phyloP scores from a whole-genome alignment of 169 alveolate species.

The Cryptosporidium andersoni region DNA sequence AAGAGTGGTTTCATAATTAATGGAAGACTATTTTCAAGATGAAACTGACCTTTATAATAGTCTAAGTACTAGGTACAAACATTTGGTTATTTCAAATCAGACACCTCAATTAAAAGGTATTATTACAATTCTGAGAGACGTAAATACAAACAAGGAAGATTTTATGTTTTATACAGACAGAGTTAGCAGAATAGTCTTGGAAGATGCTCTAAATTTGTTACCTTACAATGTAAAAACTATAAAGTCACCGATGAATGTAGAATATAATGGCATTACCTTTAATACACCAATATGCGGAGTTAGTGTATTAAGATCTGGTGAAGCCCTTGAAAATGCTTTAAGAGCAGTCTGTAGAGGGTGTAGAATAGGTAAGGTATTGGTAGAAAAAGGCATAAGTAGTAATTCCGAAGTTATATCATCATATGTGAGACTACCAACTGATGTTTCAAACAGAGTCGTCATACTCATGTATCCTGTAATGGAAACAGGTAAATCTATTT shows the following conservation, averaged over 20 bases:
- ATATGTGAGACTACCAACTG: slow-evolving; percentile 75
- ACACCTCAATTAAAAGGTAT: slow-evolving; percentile 69
- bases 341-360: slow-evolving; percentile 71
- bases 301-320: slow-evolving; percentile 66
- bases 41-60: slow-evolving; percentile 19
- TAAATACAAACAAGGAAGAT: slow-evolving; percentile 53
- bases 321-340: slow-evolving; percentile 68
- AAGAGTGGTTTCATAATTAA: too few relatives aligned
- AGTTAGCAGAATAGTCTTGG: slow-evolving; percentile 57
- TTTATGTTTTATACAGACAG: slow-evolving; percentile 58
- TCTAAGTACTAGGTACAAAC: slow-evolving; percentile 21
- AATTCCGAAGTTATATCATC: slow-evolving; percentile 1
- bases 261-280: slow-evolving; percentile 39
- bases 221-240: slow-evolving; percentile 50
- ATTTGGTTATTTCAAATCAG: slow-evolving; percentile 26
- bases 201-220: slow-evolving; percentile 57
- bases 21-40: background rate
- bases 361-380: slow-evolving; percentile 53
- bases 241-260: slow-evolving; percentile 36
- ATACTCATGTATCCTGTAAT: slow-evolving; percentile 83
- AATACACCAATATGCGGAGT: slow-evolving; percentile 69
- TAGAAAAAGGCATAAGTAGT: slow-evolving; percentile 16
- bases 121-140: slow-evolving; percentile 65
- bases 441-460: slow-evolving; percentile 76
- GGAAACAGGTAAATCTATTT: slow-evolving; percentile 83